Percentiles rank a stretch among this genome's conserved stretches.
Conservation (phyloP, 75 land plant species). For the Ceratopteris richardii region DNA sequence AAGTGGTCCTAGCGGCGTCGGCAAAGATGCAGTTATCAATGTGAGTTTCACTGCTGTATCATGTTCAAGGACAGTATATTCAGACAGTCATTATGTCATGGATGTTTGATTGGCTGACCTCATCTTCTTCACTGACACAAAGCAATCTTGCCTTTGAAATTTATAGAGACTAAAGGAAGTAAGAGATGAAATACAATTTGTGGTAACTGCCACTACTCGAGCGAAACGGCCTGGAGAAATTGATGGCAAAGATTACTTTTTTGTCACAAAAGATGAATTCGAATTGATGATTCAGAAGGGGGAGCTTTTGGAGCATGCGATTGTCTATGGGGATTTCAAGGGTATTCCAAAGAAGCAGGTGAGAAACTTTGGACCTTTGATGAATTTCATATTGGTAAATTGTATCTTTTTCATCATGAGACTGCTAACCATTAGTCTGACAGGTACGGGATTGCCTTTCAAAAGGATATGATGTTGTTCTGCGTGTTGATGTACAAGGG, state of each 20-base stretch:
- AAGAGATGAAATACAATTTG: slow-evolving; percentile 74
- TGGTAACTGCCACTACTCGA: slow-evolving; percentile 88
- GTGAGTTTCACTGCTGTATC: slow-evolving; percentile 13
- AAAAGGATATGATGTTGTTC: slow-evolving; percentile 71
- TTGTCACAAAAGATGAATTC: slow-evolving; percentile 80
- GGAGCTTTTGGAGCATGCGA: slow-evolving; percentile 87
- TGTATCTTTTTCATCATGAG: too few relatives aligned
- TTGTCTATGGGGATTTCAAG: slow-evolving; percentile 97
- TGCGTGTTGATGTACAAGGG: slow-evolving; percentile 94
- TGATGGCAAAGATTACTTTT: slow-evolving; percentile 84
- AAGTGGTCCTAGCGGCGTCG: slow-evolving; percentile 96
- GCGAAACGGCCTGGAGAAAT: slow-evolving; percentile 75
- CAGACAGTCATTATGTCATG: neutral
- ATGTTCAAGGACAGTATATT: neutral
- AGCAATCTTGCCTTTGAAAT: too few relatives aligned
- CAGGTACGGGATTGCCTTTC: slow-evolving; percentile 83
- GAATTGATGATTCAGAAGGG: slow-evolving; percentile 57
- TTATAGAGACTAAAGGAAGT: slow-evolving; percentile 57
- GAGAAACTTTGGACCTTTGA: neutral
- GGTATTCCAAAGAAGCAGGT: slow-evolving; percentile 93
- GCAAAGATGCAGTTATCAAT: slow-evolving; percentile 95
- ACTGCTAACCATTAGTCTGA: neutral
- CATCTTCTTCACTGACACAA: too few relatives aligned
- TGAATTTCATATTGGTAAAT: too few relatives aligned
- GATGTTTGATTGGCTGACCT: neutral